Percentiles rank a stretch among this genome's conserved stretches.
phyloP scores from a whole-genome alignment of 441 rosid genomes.

The California macrophylla region DNA sequence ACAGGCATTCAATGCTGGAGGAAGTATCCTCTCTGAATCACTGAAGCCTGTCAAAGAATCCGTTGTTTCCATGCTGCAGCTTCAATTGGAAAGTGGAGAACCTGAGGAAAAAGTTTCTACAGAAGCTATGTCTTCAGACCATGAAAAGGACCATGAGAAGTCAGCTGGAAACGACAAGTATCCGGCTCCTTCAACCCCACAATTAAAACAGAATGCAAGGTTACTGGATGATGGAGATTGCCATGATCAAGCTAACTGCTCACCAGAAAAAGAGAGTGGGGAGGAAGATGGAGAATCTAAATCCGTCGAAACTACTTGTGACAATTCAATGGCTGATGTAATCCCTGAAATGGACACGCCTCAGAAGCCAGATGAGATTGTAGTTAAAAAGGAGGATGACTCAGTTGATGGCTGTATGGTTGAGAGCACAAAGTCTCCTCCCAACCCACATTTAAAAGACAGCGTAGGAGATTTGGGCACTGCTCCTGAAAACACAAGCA shows the following conservation, averaged over 20 bases:
- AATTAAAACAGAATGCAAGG: conserved; percentile 44
- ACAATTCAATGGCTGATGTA: conserved; percentile 26
- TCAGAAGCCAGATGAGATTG: conserved; percentile 20
- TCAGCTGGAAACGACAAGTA: conserved; percentile 38
- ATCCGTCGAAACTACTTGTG: conserved; percentile 74
- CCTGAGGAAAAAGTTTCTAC: conserved; percentile 18
- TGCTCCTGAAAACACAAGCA: conserved; percentile 22
- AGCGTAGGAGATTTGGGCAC: conserved; percentile 16
- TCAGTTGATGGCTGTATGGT: conserved; percentile 29
- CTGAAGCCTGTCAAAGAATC: conserved; percentile 70
- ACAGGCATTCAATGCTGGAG: conserved; percentile 76
- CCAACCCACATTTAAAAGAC: conserved; percentile 20
- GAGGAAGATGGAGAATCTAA: conserved; percentile 68
- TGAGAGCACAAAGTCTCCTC: conserved; percentile 17
- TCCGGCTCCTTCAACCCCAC: conserved; percentile 88
- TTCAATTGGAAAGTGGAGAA: conserved; percentile 28
- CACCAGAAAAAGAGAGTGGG: conserved; percentile 47
- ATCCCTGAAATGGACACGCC: conserved; percentile 24
- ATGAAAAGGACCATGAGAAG: conserved; percentile 30
- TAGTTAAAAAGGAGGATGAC: conserved; percentile 49
- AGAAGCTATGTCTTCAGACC: conserved; percentile 23
- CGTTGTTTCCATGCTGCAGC: conserved; percentile 44
- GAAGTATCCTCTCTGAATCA: conserved; percentile 37
- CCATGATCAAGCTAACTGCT: conserved; percentile 52
- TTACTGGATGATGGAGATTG: conserved; percentile 56